phyloP scores from a whole-genome alignment of 331 rosid genomes.

The Rhamnella rubrinervis region DNA sequence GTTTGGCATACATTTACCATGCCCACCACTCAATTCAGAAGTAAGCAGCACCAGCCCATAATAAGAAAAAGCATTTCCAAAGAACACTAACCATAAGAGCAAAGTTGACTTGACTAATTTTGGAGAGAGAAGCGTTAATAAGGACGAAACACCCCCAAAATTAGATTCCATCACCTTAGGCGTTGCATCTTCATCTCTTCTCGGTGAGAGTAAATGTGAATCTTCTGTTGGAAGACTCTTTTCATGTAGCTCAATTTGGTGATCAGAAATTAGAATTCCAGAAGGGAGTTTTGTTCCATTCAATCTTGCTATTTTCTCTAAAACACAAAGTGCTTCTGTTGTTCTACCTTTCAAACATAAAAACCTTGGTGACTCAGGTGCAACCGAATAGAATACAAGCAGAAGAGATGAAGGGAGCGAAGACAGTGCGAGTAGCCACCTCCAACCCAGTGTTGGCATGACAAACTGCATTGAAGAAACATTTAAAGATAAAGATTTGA shows the following conservation, averaged over 20 bases:
- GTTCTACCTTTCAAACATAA: conserved; percentile 73
- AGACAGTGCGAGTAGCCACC: conserved; percentile 91
- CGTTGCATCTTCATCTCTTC: conserved; percentile 31
- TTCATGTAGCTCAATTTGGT: conserved; percentile 44
- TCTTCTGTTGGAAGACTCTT: conserved; percentile 52
- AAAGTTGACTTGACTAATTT: conserved; percentile 68
- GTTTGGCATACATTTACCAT: conserved; percentile 48
- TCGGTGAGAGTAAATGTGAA: conserved; percentile 48
- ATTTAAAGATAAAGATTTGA: conserved; percentile 25
- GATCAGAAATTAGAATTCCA: conserved; percentile 70
- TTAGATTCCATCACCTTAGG: conserved; percentile 33
- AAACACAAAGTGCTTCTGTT: conserved; percentile 60
- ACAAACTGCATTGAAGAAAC: conserved; percentile 58
- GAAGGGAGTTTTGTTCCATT: conserved; percentile 70
- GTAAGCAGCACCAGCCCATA: conserved; percentile 96
- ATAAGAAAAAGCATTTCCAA: conserved; percentile 93
- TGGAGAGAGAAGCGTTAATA: conserved; percentile 70
- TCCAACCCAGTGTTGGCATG: conserved; percentile 97
- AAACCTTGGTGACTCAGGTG: conserved; percentile 94
- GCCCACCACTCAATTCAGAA: conserved; percentile 62
- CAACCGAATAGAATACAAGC: conserved; percentile 67
- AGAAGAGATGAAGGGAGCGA: conserved; percentile 81
- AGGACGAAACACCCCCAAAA: conserved; percentile 52
- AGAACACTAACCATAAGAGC: conserved; percentile 87
- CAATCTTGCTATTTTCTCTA: conserved; percentile 82